Conservation (phyloP, 2,329 filamentous ascomycete genomes). For the Calonectria hongkongensis region DNA sequence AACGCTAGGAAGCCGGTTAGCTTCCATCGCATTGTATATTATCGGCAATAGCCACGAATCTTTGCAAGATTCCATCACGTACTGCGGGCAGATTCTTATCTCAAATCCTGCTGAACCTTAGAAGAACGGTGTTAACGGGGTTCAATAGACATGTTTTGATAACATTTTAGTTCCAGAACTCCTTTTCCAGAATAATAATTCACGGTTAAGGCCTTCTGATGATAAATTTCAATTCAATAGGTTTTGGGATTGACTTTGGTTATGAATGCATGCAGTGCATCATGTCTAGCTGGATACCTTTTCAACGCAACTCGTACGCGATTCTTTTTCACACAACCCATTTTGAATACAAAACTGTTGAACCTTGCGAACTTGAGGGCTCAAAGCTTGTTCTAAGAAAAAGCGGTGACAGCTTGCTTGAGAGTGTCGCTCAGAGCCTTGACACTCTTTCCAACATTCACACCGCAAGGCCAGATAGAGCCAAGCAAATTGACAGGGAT, state of each 20-base stretch:
- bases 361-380: too few relatives aligned
- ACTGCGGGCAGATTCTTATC: not conserved
- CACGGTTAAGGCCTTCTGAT: not conserved
- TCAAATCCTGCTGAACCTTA: not conserved
- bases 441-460: not conserved
- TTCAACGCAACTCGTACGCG: not conserved
- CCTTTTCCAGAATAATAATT: not conserved
- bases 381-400: not conserved
- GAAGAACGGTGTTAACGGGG: not conserved
- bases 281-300: not conserved
- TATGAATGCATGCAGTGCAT: not conserved
- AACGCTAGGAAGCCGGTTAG: too few relatives aligned
- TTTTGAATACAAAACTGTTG: too few relatives aligned
- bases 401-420: not conserved
- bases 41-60: not conserved
- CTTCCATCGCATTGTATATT: not conserved
- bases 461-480: not conserved
- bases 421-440: not conserved
- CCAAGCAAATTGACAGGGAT: not conserved
- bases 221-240: not conserved
- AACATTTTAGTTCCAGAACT: not conserved
- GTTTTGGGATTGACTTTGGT: not conserved
- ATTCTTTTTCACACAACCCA: not conserved
- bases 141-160: not conserved
- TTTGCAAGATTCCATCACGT: not conserved